These are phyloP conservation scores for Phytophthora sansomeana DNA, from an alignment of 352 stramenopile genomes.

Conservation along the genomic window DNA sequence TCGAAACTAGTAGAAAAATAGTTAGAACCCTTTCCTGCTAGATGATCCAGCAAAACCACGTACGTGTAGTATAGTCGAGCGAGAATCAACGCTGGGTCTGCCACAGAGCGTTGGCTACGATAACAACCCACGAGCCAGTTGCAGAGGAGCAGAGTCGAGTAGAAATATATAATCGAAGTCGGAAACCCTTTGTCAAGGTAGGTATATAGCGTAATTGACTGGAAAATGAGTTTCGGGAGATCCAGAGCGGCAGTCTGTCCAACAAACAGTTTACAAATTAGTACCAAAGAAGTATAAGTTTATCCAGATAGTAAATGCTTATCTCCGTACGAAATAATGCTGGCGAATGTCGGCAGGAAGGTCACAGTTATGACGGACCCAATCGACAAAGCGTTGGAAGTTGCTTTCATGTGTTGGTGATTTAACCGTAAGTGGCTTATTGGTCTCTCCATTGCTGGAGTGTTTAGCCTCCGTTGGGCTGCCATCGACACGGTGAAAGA, in stretches of 20 bases:
- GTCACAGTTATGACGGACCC: constrained; percentile 3
- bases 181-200: constrained; percentile 47
- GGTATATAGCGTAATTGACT: constrained; percentile 37
- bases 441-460: neutral
- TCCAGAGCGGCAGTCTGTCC: constrained; percentile 43
- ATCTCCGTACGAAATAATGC: constrained; percentile 2
- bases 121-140: constrained; percentile 48
- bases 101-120: constrained; percentile 38
- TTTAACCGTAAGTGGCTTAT: neutral
- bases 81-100: constrained; percentile 31
- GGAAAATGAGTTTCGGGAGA: constrained; percentile 49
- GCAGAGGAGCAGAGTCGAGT: constrained; percentile 34
- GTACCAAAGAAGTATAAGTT: neutral
- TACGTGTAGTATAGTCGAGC: constrained; percentile 46
- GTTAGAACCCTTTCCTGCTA: too few species aligned
- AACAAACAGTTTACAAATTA: neutral
- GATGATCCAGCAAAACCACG: too few species aligned
- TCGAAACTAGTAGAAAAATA: constrained; percentile 36
- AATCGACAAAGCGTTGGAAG: neutral
- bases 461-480: neutral
- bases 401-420: neutral
- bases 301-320: neutral
- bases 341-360: constrained; percentile 12
- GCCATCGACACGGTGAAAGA: constrained; percentile 14
- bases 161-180: constrained; percentile 38